phyloP scores from a whole-genome alignment of 805 yeast species.

The Metschnikowia vanudenii region DNA sequence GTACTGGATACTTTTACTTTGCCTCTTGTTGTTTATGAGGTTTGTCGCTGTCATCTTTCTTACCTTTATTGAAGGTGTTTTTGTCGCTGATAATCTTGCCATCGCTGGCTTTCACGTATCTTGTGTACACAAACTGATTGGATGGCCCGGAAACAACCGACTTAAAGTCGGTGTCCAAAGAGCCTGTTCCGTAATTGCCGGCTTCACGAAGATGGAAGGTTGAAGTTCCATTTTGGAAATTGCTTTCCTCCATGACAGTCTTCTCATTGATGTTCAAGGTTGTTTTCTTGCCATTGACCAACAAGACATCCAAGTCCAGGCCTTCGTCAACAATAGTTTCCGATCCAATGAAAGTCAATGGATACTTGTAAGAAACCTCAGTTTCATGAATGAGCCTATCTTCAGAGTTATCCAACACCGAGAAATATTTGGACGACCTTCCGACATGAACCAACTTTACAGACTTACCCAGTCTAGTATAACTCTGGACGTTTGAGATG shows the following conservation, averaged over 20 bases:
- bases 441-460: constrained; percentile 35
- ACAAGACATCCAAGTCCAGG: constrained; percentile 26
- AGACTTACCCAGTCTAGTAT: constrained; percentile 38
- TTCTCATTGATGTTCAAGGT: constrained; percentile 20
- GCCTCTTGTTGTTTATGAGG: background rate
- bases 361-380: constrained; percentile 25
- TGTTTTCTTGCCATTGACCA: constrained; percentile 22
- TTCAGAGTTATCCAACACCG: constrained; percentile 25
- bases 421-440: constrained; percentile 19
- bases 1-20: background rate
- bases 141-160: constrained; percentile 20
- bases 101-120: constrained; percentile 34
- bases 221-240: constrained; percentile 47
- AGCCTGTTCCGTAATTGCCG: constrained; percentile 49
- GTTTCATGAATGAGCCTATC: constrained; percentile 16
- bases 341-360: constrained; percentile 26
- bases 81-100: constrained; percentile 26
- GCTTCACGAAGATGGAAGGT: constrained; percentile 39
- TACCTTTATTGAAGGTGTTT: constrained; percentile 3
- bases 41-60: background rate
- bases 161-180: constrained; percentile 32
- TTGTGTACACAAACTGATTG: constrained; percentile 23
- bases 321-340: constrained; percentile 21
- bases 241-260: constrained; percentile 23
- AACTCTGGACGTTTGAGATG: constrained; percentile 39